phyloP scores from a whole-genome alignment of 1,284 basidiomycete genomes.

The Rhodotorula sp. region DNA sequence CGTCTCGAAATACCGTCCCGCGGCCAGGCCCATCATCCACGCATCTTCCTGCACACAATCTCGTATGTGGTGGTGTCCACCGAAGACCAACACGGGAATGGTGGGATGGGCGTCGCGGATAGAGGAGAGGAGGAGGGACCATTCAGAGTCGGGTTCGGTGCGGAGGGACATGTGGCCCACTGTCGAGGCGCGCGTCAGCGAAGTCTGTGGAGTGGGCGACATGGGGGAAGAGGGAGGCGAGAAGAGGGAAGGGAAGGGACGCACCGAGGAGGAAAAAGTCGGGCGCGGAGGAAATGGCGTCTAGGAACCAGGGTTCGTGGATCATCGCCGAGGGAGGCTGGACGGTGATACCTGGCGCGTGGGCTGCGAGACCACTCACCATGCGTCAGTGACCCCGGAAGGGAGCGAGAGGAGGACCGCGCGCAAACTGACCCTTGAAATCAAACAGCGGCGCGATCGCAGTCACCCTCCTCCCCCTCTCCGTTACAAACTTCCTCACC shows the following conservation, averaged over 20 bases:
- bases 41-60: conserved; percentile 45
- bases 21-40: conserved; percentile 44
- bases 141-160: conserved; percentile 41
- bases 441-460: conserved; percentile 46
- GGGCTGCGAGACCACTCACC: conserved; percentile 20
- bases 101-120: conserved; percentile 42
- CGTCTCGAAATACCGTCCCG: conserved; percentile 48
- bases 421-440: conserved; percentile 41
- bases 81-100: conserved; percentile 42
- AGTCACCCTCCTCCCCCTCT: conserved; percentile 42
- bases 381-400: too few relatives aligned
- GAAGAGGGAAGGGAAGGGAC: background rate
- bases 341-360: conserved; percentile 30
- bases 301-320: conserved; percentile 44
- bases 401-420: background rate
- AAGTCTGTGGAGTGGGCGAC: too few relatives aligned
- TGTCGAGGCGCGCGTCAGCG: conserved; percentile 24
- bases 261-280: conserved; percentile 45
- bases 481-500: conserved; percentile 43
- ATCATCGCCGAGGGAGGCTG: conserved; percentile 40
- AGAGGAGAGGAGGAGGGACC: conserved; percentile 40
- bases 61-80: conserved; percentile 43
- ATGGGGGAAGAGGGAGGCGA: background rate
- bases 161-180: conserved; percentile 41
- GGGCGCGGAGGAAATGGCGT: conserved; percentile 38